Evolutionary conservation across 2,329 filamentous ascomycete species (phyloP).

Genomic region (Claviceps pazoutovae): DNA sequence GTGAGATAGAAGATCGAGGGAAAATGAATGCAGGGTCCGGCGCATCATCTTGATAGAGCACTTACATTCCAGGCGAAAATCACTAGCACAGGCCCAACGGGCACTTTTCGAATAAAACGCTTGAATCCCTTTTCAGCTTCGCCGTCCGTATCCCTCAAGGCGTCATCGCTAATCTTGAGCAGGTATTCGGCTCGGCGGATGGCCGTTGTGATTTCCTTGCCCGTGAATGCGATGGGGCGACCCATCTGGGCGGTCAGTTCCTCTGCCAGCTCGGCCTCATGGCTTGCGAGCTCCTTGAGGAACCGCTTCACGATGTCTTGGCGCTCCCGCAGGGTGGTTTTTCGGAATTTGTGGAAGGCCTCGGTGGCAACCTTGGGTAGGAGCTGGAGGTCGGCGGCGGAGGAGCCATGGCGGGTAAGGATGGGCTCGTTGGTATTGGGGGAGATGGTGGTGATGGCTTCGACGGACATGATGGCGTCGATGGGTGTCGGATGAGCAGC

Average conservation of each 20-base stretch:
- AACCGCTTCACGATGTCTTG: constrained; percentile 73
- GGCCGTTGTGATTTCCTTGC: constrained; percentile 72
- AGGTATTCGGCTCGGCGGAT: constrained; percentile 77
- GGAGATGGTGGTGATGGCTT: constrained; percentile 67
- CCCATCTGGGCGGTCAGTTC: constrained; percentile 95
- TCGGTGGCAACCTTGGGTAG: constrained; percentile 59
- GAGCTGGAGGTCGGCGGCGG: constrained; percentile 52
- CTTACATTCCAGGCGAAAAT: constrained; percentile 94
- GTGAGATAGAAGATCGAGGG: too few species aligned
- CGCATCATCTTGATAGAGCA: constrained; percentile 4
- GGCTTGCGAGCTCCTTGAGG: constrained; percentile 52
- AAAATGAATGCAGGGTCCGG: too few species aligned
- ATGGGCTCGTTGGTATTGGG: constrained; percentile 78
- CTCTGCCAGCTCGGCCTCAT: constrained; percentile 65
- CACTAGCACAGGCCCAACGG: constrained; percentile 74
- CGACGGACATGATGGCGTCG: constrained; percentile 41
- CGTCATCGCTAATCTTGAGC: constrained; percentile 67
- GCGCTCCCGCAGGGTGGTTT: constrained; percentile 60
- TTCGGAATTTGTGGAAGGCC: constrained; percentile 65
- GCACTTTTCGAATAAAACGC: constrained; percentile 77
- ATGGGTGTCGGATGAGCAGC: background rate
- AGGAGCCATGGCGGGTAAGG: constrained; percentile 62
- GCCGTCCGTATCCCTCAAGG: constrained; percentile 65
- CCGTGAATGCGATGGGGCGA: constrained; percentile 74
- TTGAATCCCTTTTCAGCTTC: constrained; percentile 80